Conservation (phyloP, 129 eudicot species). For the Artemisia argyi region DNA sequence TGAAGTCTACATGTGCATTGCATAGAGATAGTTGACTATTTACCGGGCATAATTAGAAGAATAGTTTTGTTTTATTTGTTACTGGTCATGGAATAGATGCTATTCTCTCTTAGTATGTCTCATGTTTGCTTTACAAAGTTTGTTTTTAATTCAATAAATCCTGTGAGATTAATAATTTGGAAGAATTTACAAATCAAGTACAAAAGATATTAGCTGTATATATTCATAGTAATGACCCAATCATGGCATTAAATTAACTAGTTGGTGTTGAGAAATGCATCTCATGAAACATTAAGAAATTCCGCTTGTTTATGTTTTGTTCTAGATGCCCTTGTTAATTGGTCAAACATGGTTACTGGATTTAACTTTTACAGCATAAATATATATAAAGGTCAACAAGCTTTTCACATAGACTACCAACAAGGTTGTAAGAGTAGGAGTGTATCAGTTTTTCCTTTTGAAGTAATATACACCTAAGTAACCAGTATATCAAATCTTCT, state of each 20-base stretch:
- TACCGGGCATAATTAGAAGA: constrained; percentile 14
- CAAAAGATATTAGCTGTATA: constrained; percentile 35
- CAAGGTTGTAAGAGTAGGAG: no score
- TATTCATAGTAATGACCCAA: constrained; percentile 28
- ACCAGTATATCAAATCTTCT: no score
- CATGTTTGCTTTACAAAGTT: constrained; percentile 37
- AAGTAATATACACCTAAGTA: no score
- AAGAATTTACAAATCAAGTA: constrained; percentile 21
- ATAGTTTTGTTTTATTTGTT: constrained; percentile 37
- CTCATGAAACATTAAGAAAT: constrained; percentile 25
- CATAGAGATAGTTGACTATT: constrained; percentile 30
- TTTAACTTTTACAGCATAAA: no score
- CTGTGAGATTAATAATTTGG: constrained; percentile 27
- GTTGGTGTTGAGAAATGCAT: constrained; percentile 32
- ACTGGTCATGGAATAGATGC: constrained; percentile 39
- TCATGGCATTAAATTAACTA: constrained; percentile 27
- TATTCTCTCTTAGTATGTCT: constrained; percentile 36
- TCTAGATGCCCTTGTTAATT: constrained; percentile 1
- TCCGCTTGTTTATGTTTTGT: constrained; percentile 10
- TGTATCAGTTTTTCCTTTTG: no score
- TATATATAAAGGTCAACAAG: no score
- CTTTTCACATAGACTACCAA: no score
- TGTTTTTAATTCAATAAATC: constrained; percentile 21
- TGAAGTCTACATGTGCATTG: constrained; percentile 31
- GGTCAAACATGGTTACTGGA: no score